These are phyloP conservation scores for Pseudogymnoascus destructans DNA, from an alignment of 2,329 filamentous ascomycete species.

Conservation along the genomic window DNA sequence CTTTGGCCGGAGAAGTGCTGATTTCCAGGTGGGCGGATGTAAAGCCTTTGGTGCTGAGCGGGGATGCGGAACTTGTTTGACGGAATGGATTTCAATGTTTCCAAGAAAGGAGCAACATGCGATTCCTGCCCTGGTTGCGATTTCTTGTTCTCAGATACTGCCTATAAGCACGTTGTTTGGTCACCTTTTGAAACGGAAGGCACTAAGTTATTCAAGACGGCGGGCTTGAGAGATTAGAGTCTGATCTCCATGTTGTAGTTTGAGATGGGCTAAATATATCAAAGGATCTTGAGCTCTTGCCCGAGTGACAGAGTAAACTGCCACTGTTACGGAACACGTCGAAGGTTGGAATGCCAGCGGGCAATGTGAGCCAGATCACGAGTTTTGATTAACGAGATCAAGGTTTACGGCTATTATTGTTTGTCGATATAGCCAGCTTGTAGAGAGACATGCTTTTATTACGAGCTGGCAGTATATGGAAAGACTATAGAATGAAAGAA, in stretches of 20 bases:
- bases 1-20: constrained; percentile 49
- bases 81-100: background rate
- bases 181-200: background rate
- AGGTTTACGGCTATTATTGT: background rate
- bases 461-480: background rate
- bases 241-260: background rate
- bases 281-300: background rate
- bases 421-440: background rate
- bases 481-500: background rate
- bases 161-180: background rate
- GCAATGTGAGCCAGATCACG: background rate
- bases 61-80: constrained; percentile 44
- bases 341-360: background rate
- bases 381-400: background rate
- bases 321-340: background rate
- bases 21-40: constrained; percentile 66
- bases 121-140: background rate
- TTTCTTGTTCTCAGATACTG: background rate
- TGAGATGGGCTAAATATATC: background rate
- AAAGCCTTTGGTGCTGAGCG: constrained; percentile 42
- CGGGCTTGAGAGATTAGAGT: background rate
- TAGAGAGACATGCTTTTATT: background rate
- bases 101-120: background rate
- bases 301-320: background rate
- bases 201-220: background rate